Percentiles rank a stretch among this genome's conserved stretches.
Evolutionary conservation across 371 early-diverging fungal genomes (phyloP).

Genomic region (Catenaria anguillulae): DNA sequence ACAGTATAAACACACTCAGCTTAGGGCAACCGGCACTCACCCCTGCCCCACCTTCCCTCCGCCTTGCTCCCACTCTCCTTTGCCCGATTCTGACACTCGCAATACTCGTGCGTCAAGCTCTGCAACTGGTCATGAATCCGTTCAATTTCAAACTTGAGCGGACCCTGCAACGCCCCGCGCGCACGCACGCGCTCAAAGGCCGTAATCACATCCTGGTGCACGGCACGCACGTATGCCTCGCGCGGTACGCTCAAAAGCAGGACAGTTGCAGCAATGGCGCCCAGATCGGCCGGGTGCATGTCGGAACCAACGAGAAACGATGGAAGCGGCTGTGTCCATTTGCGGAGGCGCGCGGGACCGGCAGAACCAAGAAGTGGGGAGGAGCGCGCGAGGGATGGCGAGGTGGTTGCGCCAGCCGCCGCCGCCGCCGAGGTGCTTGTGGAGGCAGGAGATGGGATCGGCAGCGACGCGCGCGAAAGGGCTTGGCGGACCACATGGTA

Average conservation of each 20-base stretch:
- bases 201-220: conserved; percentile 4
- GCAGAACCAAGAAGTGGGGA: not conserved
- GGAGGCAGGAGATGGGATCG: no score
- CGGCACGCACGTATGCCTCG: conserved; percentile 18
- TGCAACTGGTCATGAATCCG: conserved; percentile 9
- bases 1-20: no score
- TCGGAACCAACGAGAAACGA: not conserved
- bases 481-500: conserved; percentile 17
- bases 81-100: not conserved
- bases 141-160: conserved; percentile 21
- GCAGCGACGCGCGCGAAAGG: not conserved
- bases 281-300: conserved; percentile 10
- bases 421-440: no score
- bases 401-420: not conserved
- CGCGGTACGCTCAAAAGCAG: conserved; percentile 21
- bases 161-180: conserved; percentile 8
- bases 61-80: no score
- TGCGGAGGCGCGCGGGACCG: not conserved
- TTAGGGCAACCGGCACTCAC: no score
- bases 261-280: conserved; percentile 19
- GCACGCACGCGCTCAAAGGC: conserved; percentile 11
- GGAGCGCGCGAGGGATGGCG: not conserved
- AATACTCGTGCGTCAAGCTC: not conserved
- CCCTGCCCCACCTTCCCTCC: no score
- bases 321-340: not conserved